A percentile compares a stretch with the other conserved stretches of the same genome.
These are phyloP conservation scores for Xylariaceae sp. DNA, from an alignment of 2,329 filamentous ascomycete genomes.

Conservation along the genomic window DNA sequence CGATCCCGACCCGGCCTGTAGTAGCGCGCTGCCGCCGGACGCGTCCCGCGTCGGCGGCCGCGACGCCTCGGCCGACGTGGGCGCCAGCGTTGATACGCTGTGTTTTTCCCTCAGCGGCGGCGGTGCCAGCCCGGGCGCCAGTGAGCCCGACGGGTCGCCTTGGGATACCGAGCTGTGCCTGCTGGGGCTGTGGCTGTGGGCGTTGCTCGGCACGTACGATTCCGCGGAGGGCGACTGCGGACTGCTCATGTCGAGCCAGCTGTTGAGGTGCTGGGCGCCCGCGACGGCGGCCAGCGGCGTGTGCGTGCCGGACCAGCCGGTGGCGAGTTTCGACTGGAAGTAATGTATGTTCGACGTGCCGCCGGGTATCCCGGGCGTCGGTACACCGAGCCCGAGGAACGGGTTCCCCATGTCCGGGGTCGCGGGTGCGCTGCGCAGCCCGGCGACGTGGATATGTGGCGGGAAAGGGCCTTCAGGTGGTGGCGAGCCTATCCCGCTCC, in stretches of 20 bases:
- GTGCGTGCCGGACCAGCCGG: slow-evolving; percentile 72
- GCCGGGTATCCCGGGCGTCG: slow-evolving; percentile 67
- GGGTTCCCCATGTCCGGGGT: slow-evolving; percentile 54
- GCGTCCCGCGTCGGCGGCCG: slow-evolving; percentile 60
- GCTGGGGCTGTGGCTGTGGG: slow-evolving; percentile 37
- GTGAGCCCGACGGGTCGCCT: slow-evolving; percentile 38
- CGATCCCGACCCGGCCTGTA: slow-evolving; percentile 1
- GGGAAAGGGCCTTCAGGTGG: slow-evolving; percentile 34
- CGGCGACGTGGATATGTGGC: slow-evolving; percentile 46
- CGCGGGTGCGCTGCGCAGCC: slow-evolving; percentile 36
- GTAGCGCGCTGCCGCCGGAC: slow-evolving; percentile 7
- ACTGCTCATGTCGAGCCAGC: slow-evolving; percentile 46
- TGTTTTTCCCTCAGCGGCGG: slow-evolving; percentile 58
- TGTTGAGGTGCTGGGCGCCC: slow-evolving; percentile 64
- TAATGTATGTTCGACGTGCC: slow-evolving; percentile 79
- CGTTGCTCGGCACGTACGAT: slow-evolving; percentile 1
- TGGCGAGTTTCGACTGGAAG: slow-evolving; percentile 76
- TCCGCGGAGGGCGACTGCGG: slow-evolving; percentile 9
- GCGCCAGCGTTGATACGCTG: slow-evolving; percentile 64
- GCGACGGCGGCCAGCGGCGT: slow-evolving; percentile 81
- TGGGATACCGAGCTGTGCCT: slow-evolving; percentile 51
- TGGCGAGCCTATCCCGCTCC: slow-evolving; percentile 24
- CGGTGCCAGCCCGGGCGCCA: slow-evolving; percentile 42
- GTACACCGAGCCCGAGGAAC: slow-evolving; percentile 56
- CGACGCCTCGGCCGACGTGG: slow-evolving; percentile 56